Evolutionary conservation across 768 basidiomycete species (phyloP), one percentile per base, ranked within the genome.

Genomic region (Collybiopsis confluens): DNA sequence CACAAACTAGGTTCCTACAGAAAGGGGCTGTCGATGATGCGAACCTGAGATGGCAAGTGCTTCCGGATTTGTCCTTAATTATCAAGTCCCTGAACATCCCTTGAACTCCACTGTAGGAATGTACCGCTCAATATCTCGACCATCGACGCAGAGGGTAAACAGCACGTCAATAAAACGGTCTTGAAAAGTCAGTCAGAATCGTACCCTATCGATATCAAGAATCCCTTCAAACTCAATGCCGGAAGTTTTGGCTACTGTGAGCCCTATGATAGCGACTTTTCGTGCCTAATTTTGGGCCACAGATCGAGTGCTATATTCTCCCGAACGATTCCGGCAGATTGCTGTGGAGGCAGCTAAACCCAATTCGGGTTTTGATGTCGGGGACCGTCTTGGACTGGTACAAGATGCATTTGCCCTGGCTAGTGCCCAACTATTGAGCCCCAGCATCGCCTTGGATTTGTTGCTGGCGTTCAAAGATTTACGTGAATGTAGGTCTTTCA

Each of bases 1-100:
- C 85, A 30, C 97, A 98, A 70, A 90, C 97, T 65, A 80, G 97
- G 18, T 98, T 97, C 79, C 73, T 98, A 44, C 88, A 91, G 64
- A 89, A 86, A 0, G 95, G 93, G 0, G 79, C 78, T 56, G 84
- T 83, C 8, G 82, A 85, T 64, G 90, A 97, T 55, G 92, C 97
- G 61, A 74, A 92, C 66, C 95, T 90, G 1, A 76, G 91, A 55
- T 98, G 95, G 95, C 88, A 57, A 15, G 65, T n/a, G n/a, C n/a
- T n/a, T n/a, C n/a, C n/a, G n/a, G n/a, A n/a, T n/a, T n/a, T n/a
- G n/a, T 57, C 47, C 52, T 18, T 42, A 52, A 42, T 15, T 33
- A 2, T 16, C 6, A 15, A 38, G 20, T 21, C 16, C 21, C 20
- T 1, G 24, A 6, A 0, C 11, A 38, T 13, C n/a, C 13, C 24